Conservation (phyloP, 2,329 filamentous ascomycete species). For the Gnomoniopsis smithogilvyi region DNA sequence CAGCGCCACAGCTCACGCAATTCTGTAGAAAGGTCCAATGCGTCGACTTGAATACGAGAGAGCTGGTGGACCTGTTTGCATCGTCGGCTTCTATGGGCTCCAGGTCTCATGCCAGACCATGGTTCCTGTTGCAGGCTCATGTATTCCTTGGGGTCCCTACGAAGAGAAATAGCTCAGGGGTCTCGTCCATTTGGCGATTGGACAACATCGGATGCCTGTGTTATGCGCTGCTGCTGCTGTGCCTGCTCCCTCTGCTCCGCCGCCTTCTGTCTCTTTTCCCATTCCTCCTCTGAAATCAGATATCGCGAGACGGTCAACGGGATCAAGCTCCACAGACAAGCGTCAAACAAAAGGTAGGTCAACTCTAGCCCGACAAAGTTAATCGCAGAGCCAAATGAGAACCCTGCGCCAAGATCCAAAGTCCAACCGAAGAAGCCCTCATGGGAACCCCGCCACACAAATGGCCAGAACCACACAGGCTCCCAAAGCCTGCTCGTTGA, state of each 20-base stretch:
- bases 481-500: constrained; percentile 37
- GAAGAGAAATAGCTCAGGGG: not conserved
- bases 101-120: too few species aligned
- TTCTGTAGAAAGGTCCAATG: too few species aligned
- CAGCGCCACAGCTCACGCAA: too few species aligned
- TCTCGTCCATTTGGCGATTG: not conserved
- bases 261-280: constrained; percentile 12
- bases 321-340: constrained; percentile 43
- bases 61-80: too few species aligned
- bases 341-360: constrained; percentile 39
- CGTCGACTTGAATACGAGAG: too few species aligned
- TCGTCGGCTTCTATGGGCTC: too few species aligned
- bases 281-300: constrained; percentile 14
- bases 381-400: constrained; percentile 36
- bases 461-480: constrained; percentile 5
- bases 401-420: constrained; percentile 28
- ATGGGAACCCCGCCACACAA: not conserved
- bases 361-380: constrained; percentile 47
- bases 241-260: constrained; percentile 6
- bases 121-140: not conserved
- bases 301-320: constrained; percentile 27
- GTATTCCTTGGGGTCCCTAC: not conserved
- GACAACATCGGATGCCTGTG: not conserved
- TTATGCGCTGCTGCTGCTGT: not conserved
- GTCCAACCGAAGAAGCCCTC: constrained; percentile 20